Evolutionary conservation across 2,329 filamentous ascomycete species (phyloP).

Genomic region (Sarocladium strictum): DNA sequence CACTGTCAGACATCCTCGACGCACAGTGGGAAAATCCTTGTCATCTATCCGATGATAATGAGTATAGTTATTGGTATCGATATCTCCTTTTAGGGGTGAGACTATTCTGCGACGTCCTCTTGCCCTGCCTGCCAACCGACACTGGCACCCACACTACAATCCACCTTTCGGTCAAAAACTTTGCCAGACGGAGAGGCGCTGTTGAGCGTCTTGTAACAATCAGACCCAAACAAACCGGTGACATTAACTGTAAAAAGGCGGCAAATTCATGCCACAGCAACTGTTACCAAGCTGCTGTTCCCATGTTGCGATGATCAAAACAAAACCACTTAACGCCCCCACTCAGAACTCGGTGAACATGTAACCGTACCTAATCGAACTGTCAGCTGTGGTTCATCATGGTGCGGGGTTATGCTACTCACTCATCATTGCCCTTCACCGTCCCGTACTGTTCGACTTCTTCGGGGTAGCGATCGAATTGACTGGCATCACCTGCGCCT

Average conservation of each 20-base stretch:
- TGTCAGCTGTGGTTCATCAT: too few species aligned
- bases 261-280: neutral
- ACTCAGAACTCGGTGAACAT: constrained; percentile 55
- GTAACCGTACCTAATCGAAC: constrained; percentile 65
- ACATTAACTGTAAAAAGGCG: neutral
- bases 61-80: neutral
- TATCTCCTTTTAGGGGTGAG: constrained; percentile 7
- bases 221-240: neutral
- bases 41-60: neutral
- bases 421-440: constrained; percentile 71
- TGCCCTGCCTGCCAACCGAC: neutral
- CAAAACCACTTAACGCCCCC: neutral
- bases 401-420: too few species aligned
- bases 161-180: too few species aligned
- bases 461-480: constrained; percentile 97
- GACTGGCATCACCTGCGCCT: constrained; percentile 88
- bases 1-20: too few species aligned
- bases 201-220: neutral
- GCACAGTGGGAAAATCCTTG: neutral
- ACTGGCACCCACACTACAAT: too few species aligned
- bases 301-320: neutral
- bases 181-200: neutral
- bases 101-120: neutral
- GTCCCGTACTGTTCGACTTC: constrained; percentile 89
- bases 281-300: neutral